Percentiles rank a stretch among this genome's conserved stretches.
These are phyloP conservation scores for Mycena floridula DNA, from an alignment of 768 basidiomycete species.

Conservation along the genomic window DNA sequence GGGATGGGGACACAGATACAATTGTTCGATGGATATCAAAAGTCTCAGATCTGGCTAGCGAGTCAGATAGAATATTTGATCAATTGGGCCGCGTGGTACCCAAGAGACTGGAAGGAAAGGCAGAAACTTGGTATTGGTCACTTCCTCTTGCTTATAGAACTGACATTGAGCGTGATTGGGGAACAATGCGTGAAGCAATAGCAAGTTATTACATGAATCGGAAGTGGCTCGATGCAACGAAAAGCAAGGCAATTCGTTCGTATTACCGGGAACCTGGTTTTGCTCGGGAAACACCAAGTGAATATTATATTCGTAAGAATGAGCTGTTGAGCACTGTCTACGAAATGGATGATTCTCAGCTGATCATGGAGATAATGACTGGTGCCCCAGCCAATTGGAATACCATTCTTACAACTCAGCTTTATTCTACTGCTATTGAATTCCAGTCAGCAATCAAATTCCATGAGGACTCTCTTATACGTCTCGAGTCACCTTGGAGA, in stretches of 20 bases:
- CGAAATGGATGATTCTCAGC: conserved; percentile 3
- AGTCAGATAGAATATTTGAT: too few species aligned
- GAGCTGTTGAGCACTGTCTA: conserved; percentile 5
- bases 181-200: too few species aligned
- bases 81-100: too few species aligned
- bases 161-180: too few species aligned
- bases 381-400: conserved; percentile 11
- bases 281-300: conserved; percentile 5
- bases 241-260: neutral
- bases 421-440: conserved; percentile 3
- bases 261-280: conserved; percentile 1
- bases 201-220: too few species aligned
- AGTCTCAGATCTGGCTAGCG: too few species aligned
- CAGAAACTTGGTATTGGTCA: too few species aligned
- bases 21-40: too few species aligned
- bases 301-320: conserved; percentile 10
- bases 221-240: neutral
- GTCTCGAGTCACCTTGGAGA: neutral
- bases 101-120: too few species aligned
- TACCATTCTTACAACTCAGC: conserved; percentile 5
- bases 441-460: conserved; percentile 14
- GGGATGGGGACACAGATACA: too few species aligned
- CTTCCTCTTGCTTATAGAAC: too few species aligned
- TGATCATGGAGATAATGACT: conserved; percentile 7
- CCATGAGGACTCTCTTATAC: conserved; percentile 12